Evolutionary conservation across 768 basidiomycete genomes (phyloP).

Genomic region (Crepidotus variabilis): DNA sequence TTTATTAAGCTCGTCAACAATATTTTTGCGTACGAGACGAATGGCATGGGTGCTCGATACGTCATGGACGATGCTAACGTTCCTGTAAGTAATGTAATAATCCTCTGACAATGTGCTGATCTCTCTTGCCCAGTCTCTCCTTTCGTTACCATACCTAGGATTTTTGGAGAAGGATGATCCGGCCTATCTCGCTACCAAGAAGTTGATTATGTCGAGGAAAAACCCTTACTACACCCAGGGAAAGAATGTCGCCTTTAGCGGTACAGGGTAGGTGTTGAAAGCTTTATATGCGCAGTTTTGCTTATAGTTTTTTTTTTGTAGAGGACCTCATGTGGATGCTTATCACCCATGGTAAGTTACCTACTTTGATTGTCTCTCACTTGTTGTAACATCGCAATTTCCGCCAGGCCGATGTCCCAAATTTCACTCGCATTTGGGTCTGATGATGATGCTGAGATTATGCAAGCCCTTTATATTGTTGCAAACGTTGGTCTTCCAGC

Average conservation of each 20-base stretch:
- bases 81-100: constrained; percentile 44
- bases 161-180: constrained; percentile 61
- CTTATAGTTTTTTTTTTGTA: constrained; percentile 23
- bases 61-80: constrained; percentile 88
- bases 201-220: constrained; percentile 52
- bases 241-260: constrained; percentile 47
- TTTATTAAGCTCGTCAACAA: constrained; percentile 49
- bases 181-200: constrained; percentile 61
- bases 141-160: constrained; percentile 76
- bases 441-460: constrained; percentile 67
- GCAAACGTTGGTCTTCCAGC: constrained; percentile 47
- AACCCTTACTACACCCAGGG: constrained; percentile 74
- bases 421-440: constrained; percentile 73
- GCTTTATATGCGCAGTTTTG: background rate
- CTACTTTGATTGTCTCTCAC: background rate
- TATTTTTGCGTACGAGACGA: constrained; percentile 75
- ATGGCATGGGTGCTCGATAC: constrained; percentile 69
- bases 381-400: constrained; percentile 1
- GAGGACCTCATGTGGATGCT: constrained; percentile 71
- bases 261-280: constrained; percentile 48
- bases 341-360: constrained; percentile 62
- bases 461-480: constrained; percentile 57
- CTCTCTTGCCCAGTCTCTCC: constrained; percentile 49
- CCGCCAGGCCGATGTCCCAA: constrained; percentile 72
- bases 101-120: background rate